A percentile compares a stretch with the other conserved stretches of the same genome.
phyloP scores from a whole-genome alignment of 2,329 filamentous ascomycete species.

The Penicillium polonicum region DNA sequence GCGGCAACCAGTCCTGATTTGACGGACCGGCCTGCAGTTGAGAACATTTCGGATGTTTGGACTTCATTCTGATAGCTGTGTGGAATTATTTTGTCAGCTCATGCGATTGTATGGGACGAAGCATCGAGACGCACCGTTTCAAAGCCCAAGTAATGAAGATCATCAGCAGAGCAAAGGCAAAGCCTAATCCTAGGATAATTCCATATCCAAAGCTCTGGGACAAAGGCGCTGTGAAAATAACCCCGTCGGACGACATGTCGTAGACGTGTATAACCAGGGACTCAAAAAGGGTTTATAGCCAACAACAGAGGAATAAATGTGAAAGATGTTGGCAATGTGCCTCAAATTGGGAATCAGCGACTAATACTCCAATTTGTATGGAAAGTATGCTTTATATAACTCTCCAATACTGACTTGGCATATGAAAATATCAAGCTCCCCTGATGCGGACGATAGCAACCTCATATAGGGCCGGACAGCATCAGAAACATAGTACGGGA shows the following conservation, averaged over 20 bases:
- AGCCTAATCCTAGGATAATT: constrained; percentile 71
- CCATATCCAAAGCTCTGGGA: constrained; percentile 71
- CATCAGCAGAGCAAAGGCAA: constrained; percentile 73
- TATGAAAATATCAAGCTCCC: neutral
- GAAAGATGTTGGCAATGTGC: neutral
- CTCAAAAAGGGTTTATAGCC: neutral
- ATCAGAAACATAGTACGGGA: neutral
- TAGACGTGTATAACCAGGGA: neutral
- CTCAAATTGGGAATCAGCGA: neutral
- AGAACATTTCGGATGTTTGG: constrained; percentile 92
- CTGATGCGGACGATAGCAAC: neutral
- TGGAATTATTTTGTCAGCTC: neutral
- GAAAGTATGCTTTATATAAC: neutral
- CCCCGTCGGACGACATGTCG: constrained; percentile 21
- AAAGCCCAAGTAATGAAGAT: constrained; percentile 70
- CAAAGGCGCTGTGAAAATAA: constrained; percentile 35
- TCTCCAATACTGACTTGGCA: neutral
- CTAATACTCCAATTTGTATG: neutral
- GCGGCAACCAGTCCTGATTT: constrained; percentile 86
- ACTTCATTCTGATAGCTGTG: constrained; percentile 65
- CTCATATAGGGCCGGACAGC: constrained; percentile 1
- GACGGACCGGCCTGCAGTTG: constrained; percentile 80
- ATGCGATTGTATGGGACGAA: neutral
- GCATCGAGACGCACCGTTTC: constrained; percentile 50
- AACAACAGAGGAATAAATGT: neutral